phyloP scores from a whole-genome alignment of 352 stramenopile genomes.

The Pythium sp. region DNA sequence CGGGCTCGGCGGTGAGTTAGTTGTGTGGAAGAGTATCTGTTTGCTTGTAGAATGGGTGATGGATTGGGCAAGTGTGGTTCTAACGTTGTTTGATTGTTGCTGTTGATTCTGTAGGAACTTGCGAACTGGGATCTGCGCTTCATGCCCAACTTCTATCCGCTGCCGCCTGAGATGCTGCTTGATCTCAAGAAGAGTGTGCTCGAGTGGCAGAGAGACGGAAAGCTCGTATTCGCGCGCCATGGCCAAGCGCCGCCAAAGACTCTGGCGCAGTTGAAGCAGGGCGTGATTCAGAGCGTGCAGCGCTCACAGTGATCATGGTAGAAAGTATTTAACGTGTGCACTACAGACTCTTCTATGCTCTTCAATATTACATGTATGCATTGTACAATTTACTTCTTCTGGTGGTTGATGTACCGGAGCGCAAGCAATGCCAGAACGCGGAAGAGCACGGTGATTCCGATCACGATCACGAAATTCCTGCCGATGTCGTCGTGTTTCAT shows the following conservation, averaged over 20 bases:
- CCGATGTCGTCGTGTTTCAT: slow-evolving; percentile 1
- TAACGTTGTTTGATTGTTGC: slow-evolving; percentile 11
- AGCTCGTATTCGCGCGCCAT: slow-evolving; percentile 20
- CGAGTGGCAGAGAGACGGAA: slow-evolving; percentile 26
- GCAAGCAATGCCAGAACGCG: background rate
- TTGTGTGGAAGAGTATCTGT: background rate
- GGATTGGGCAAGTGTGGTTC: background rate
- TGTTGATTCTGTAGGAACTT: slow-evolving; percentile 14
- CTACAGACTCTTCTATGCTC: background rate
- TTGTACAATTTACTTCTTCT: background rate
- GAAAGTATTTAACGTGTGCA: slow-evolving; percentile 10
- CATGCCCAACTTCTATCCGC: slow-evolving; percentile 52
- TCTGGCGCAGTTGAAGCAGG: slow-evolving; percentile 29
- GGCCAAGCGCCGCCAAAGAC: slow-evolving; percentile 11
- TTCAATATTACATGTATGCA: background rate
- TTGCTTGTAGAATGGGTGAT: background rate
- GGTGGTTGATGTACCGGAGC: background rate
- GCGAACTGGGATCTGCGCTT: slow-evolving; percentile 43
- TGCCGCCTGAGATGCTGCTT: slow-evolving; percentile 58
- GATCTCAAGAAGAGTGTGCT: slow-evolving; percentile 40
- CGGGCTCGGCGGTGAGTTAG: slow-evolving; percentile 27
- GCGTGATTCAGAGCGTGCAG: slow-evolving; percentile 17
- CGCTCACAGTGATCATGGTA: background rate
- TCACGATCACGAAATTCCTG: background rate
- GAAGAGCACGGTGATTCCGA: slow-evolving; percentile 4